Evolutionary conservation across 2,329 filamentous ascomycete species (phyloP).

Genomic region (Pyricularia sp.): DNA sequence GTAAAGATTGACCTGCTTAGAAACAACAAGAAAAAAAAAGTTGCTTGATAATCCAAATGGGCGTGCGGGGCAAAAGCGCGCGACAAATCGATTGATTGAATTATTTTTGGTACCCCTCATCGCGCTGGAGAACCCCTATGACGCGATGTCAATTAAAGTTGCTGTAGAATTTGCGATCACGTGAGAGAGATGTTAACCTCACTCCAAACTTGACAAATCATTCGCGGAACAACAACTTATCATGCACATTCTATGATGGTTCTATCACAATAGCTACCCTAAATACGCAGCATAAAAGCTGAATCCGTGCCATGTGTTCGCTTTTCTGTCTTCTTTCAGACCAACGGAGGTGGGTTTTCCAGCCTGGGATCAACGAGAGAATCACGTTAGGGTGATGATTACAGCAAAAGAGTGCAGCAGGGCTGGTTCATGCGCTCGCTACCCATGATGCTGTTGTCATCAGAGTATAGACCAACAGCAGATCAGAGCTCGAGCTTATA

Average conservation of each 20-base stretch:
- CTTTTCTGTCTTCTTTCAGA: no score
- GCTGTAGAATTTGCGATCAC: neutral
- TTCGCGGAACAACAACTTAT: neutral
- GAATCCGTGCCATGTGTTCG: no score
- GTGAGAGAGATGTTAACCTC: neutral
- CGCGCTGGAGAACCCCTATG: neutral
- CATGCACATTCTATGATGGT: neutral
- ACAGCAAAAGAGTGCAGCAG: no score
- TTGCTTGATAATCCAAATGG: neutral
- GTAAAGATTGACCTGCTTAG: neutral
- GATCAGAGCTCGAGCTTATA: no score
- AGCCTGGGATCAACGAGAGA: no score
- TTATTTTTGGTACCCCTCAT: neutral
- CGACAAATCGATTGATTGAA: neutral
- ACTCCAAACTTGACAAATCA: neutral
- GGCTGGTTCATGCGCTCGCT: no score
- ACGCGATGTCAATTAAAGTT: neutral
- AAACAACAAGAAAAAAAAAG: neutral
- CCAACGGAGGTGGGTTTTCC: no score
- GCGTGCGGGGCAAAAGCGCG: neutral
- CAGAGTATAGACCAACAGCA: no score
- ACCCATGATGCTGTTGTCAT: no score
- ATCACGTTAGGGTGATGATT: no score
- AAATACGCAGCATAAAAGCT: neutral
- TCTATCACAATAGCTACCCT: no score